These are phyloP conservation scores for Brassica carinata DNA, from an alignment of 345 rosid genomes.

Conservation along the genomic window DNA sequence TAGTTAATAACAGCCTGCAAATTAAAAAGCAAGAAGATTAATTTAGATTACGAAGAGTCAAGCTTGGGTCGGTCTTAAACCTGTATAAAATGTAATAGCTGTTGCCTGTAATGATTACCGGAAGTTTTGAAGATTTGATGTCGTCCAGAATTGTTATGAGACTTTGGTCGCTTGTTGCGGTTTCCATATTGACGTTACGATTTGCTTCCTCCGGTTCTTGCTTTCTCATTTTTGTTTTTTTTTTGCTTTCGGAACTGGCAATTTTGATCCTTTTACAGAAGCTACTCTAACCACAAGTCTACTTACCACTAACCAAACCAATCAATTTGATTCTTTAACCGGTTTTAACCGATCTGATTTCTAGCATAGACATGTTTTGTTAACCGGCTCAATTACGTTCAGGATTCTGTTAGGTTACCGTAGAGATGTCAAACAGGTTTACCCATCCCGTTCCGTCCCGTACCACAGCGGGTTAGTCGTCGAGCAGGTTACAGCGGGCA, in stretches of 20 bases:
- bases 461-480: no score
- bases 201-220: conserved; percentile 20
- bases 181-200: conserved; percentile 18
- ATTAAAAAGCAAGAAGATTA: neutral
- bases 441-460: no score
- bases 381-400: neutral
- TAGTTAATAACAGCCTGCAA: conserved; percentile 41
- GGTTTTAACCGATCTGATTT: neutral
- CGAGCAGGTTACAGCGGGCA: no score
- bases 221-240: conserved; percentile 12
- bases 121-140: conserved; percentile 39
- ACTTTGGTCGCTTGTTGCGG: conserved; percentile 30
- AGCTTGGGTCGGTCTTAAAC: conserved; percentile 1
- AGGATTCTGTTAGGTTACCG: neutral
- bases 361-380: neutral
- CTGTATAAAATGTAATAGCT: neutral
- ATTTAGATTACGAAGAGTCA: conserved; percentile 1
- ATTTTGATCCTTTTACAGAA: neutral
- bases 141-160: conserved; percentile 27
- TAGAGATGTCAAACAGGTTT: no score
- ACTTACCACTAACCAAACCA: conserved; percentile 12
- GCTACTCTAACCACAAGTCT: neutral
- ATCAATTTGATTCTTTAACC: neutral
- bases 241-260: neutral
- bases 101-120: neutral